phyloP scores from a whole-genome alignment of 2,329 filamentous ascomycete genomes.

The Colletotrichum melonis region DNA sequence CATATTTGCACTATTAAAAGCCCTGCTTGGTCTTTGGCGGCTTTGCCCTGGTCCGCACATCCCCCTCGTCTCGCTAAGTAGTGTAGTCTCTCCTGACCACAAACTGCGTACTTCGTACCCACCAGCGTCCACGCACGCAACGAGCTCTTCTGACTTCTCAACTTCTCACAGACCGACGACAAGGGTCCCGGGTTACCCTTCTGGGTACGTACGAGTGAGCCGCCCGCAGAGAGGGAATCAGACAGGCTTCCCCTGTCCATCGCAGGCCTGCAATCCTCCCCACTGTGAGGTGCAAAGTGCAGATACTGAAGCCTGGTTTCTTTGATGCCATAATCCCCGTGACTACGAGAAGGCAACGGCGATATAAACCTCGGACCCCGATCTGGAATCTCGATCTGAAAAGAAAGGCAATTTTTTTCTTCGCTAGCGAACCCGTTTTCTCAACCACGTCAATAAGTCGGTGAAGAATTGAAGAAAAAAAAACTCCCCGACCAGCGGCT shows the following conservation, averaged over 20 bases:
- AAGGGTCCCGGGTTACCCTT: constrained; percentile 27
- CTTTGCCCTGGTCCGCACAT: constrained; percentile 17
- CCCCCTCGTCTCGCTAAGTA: constrained; percentile 9
- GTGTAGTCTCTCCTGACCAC: constrained; percentile 6
- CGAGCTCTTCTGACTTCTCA: neutral
- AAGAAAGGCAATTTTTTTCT: neutral
- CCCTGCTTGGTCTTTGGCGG: constrained; percentile 20
- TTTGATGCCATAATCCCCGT: neutral
- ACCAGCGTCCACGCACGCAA: neutral
- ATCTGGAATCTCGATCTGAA: constrained; percentile 33
- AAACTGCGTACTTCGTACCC: neutral
- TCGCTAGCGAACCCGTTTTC: constrained; percentile 21
- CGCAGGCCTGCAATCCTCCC: constrained; percentile 8
- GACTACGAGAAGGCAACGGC: constrained; percentile 5
- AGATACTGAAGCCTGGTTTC: neutral
- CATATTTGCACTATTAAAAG: constrained; percentile 33
- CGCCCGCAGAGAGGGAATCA: neutral
- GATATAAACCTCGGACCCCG: constrained; percentile 26
- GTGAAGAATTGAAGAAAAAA: constrained; percentile 10
- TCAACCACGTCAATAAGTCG: constrained; percentile 31
- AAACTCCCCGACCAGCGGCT: neutral
- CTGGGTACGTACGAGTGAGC: neutral
- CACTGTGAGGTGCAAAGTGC: neutral
- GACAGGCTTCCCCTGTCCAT: constrained; percentile 32
- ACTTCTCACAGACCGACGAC: constrained; percentile 12